phyloP scores from a whole-genome alignment of 1,139 yeast species.

The Hansenula sp. region DNA sequence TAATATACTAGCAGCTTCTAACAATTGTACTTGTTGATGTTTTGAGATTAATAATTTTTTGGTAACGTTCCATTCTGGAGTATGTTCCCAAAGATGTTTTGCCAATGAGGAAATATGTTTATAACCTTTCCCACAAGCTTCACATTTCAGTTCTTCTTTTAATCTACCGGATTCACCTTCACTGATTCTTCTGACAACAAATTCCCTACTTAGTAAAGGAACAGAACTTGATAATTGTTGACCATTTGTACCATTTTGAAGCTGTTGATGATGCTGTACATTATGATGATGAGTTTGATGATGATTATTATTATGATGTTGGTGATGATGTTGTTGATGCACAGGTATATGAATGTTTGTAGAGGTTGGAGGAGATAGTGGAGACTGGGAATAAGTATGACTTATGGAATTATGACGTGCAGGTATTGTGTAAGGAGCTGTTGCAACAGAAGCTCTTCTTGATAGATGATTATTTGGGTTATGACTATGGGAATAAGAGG shows the following conservation, averaged over 20 bases:
- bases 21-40: slow-evolving; percentile 85
- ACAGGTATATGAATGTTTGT: slow-evolving; percentile 12
- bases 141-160: slow-evolving; percentile 80
- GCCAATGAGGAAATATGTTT: slow-evolving; percentile 80
- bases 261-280: not conserved
- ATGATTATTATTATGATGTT: slow-evolving; percentile 1
- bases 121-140: slow-evolving; percentile 87
- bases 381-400: slow-evolving; percentile 4
- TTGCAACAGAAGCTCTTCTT: slow-evolving; percentile 23
- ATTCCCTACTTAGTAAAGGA: slow-evolving; percentile 57
- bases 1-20: slow-evolving; percentile 84
- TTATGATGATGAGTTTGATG: slow-evolving; percentile 3
- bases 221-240: slow-evolving; percentile 32
- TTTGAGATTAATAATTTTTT: slow-evolving; percentile 77
- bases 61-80: slow-evolving; percentile 90
- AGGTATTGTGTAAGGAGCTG: slow-evolving; percentile 23
- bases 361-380: slow-evolving; percentile 12
- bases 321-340: slow-evolving; percentile 8
- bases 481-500: slow-evolving; percentile 10
- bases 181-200: slow-evolving; percentile 76
- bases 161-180: slow-evolving; percentile 85
- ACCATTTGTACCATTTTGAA: not conserved
- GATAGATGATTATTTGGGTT: slow-evolving; percentile 18
- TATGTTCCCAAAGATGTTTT: slow-evolving; percentile 81
- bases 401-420: slow-evolving; percentile 7